phyloP scores from a whole-genome alignment of 257 asterid genomes.

The Nicotiana tomentosiformis region DNA sequence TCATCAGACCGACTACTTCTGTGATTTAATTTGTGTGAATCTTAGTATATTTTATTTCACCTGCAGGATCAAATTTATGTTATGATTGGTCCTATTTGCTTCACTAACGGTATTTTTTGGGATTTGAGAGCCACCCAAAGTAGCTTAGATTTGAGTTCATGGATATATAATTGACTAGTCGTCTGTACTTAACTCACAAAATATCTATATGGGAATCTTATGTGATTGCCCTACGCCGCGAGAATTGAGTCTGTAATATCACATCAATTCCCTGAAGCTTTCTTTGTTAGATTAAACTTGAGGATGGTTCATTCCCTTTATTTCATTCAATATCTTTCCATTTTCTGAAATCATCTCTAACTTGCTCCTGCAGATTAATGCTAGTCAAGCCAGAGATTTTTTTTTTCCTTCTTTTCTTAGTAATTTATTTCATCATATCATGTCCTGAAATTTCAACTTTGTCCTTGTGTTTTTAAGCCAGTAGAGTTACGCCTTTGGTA shows the following conservation, averaged over 20 bases:
- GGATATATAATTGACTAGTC: neutral
- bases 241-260: neutral
- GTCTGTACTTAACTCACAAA: neutral
- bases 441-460: neutral
- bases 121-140: neutral
- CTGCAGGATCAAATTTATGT: neutral
- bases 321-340: neutral
- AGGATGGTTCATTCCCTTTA: neutral
- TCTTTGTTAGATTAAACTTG: neutral
- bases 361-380: neutral
- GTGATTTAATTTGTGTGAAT: conserved; percentile 24
- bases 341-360: neutral
- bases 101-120: neutral
- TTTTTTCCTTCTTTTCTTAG: too few species aligned
- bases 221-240: neutral
- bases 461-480: neutral
- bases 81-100: neutral
- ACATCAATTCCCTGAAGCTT: neutral
- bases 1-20: conserved; percentile 17
- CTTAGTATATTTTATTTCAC: neutral
- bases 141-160: neutral
- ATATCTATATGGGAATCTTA: neutral
- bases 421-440: neutral
- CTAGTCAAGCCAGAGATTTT: too few species aligned
- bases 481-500: neutral